Evolutionary conservation across 441 rosid genomes (phyloP), one percentile per base, ranked within the genome.

Genomic region (Pelargonium citronellum): DNA sequence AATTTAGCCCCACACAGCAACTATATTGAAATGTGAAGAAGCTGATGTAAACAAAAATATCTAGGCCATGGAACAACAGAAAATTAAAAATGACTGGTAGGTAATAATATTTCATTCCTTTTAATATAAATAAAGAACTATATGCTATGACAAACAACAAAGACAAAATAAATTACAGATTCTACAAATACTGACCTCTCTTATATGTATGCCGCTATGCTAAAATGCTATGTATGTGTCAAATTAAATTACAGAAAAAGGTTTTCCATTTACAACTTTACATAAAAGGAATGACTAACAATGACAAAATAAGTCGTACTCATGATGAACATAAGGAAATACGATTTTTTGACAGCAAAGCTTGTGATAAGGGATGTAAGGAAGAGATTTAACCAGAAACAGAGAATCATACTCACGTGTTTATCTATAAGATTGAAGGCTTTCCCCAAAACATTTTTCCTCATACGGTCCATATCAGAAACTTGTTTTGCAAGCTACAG

Each of bases 401-500:
- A 51, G 72, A 30, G 12, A 22, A 11, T 39, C 47, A 77, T 62
- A 84, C 96, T 87, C 84, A 91, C 99, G 55, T 83, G 20, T 69
- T 80, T 78, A 83, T 91, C 99, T 61, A 91, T 81, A 76, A 95
- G 86, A 78, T 74, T 81, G 77, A 95, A 95, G 75, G 97, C 97
- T 83, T 88, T 91, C 72, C 67, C 83, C 83, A 95, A 76, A 73
- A 83, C 85, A 69, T 78, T 82, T 76, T 44, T 82, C 83, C 93
- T 95, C 84, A 75, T 82, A 68, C 37, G 83, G 79, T 95, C 99
- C 90, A 80, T 85, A 71, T 84, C 85, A 74, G 86, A 77, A 77
- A 95, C 89, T 91, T 95, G 99, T 74, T 89, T 95, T 61, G 81
- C 92, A 55, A 95, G 96, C 97, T 91, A 77, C 71, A 78, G 71